Conservation (phyloP, 208 protist species). For the Herpetomonas tarakana region DNA sequence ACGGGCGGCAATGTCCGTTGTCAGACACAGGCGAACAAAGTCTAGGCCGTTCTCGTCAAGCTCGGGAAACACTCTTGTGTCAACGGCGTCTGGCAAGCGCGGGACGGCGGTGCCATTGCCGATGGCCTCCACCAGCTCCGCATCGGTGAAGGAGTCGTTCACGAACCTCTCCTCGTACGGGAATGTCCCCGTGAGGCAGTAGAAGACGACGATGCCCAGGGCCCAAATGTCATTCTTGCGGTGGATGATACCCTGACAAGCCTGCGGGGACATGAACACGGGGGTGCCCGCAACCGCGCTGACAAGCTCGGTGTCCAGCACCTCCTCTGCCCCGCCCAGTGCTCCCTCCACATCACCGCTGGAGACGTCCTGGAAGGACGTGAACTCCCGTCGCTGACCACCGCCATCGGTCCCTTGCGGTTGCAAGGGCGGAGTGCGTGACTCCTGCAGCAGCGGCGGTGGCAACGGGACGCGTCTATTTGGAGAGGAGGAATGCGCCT, state of each 20-base stretch:
- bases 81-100: not conserved
- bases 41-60: conserved; percentile 13
- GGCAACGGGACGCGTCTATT: not conserved
- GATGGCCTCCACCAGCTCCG: not conserved
- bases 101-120: not conserved
- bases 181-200: conserved; percentile 56
- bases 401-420: not conserved
- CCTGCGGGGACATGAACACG: conserved; percentile 80
- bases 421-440: not conserved
- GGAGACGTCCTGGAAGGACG: not conserved
- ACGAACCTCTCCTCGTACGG: conserved; percentile 48
- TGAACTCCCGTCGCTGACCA: not conserved
- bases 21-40: conserved; percentile 53
- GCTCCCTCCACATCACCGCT: not conserved
- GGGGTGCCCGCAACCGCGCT: conserved; percentile 54
- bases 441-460: not conserved
- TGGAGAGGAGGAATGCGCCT: not conserved
- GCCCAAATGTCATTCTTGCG: conserved; percentile 77
- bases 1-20: conserved; percentile 17
- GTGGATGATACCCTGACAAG: conserved; percentile 52
- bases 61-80: not conserved
- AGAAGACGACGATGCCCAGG: conserved; percentile 66
- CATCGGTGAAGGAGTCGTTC: conserved; percentile 11
- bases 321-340: not conserved
- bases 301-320: not conserved